Evolutionary conservation across 306 rosid genomes (phyloP), one percentile per base, ranked within the genome.

Genomic region (Hippophae rhamnoides): DNA sequence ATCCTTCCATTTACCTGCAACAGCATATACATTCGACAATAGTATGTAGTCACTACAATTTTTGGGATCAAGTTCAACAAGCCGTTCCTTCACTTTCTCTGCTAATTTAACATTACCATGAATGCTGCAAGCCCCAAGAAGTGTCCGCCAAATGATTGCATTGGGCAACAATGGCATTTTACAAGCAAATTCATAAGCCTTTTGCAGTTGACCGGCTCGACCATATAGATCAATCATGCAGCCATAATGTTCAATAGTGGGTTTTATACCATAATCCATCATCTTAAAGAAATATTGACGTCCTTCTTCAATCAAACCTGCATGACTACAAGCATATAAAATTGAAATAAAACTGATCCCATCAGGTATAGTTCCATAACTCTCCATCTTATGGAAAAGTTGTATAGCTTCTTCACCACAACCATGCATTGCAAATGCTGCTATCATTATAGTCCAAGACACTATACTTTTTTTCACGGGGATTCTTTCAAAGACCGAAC

Each of bases 51-150:
- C 97, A 44, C 94, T 69, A 7, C 94, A 82, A 69, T 86, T 71
- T 52, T 75, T 61, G 1, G 95, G 97, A 68, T 90, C 97, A 69
- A 82, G 75, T 73, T 75, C 76, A 57, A 74, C 69, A 64, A 90
- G 88, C 72, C 72, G 76, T 56, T 80, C 76, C 70, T 84, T 90
- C 69, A 90, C 94, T 54, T 72, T 66, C 68, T 81, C 82, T 3
- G 82, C 97, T 79, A 90, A 58, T 51, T 82, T 76, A 8, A 86
- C 74, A 45, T 90, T 61, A 45, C 90, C 94, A 70, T 90, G 90
- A 79, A 90, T 67, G 72, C 95, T 82, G 68, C 95, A 90, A 72
- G 97, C 95, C 60, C 97, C 97, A 9, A 86, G 87, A 66, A 90
- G 94, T 55, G 90, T 84, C 74, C 95, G 64, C 95, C 97, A 90